A percentile compares a stretch with the other conserved stretches of the same genome.
Evolutionary conservation across 192 early-diverging fungal genomes (phyloP).

Genomic region (Entrophospora sp.): DNA sequence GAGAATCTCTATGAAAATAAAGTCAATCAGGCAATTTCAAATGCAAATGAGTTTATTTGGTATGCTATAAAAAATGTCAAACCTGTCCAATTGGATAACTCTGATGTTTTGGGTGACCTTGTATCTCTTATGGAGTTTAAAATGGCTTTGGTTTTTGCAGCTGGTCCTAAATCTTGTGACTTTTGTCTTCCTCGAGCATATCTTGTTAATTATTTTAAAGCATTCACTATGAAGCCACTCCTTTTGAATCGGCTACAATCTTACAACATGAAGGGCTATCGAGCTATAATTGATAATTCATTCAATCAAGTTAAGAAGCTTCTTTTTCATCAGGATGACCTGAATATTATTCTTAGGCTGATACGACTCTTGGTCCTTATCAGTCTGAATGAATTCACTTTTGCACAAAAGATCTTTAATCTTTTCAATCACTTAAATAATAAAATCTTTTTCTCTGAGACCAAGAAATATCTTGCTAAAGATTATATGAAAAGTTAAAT

Average conservation of each 20-base stretch:
- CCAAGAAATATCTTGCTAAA: no score
- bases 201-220: no score
- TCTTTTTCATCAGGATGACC: not conserved
- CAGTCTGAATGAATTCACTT: no score
- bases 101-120: not conserved
- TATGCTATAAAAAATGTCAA: not conserved
- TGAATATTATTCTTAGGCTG: not conserved
- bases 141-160: no score
- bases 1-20: not conserved
- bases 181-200: no score
- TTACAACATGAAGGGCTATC: not conserved
- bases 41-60: not conserved
- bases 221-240: not conserved
- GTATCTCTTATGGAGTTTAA: not conserved
- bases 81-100: not conserved
- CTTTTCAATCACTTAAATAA: no score
- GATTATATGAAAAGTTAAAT: no score
- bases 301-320: not conserved
- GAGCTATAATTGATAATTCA: not conserved
- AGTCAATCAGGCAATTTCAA: not conserved
- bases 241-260: not conserved
- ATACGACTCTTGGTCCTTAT: not conserved
- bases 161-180: not conserved
- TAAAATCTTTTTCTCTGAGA: no score
- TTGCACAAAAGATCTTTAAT: no score